These are phyloP conservation scores for Oryza meridionalis DNA, from an alignment of 176 grass and related monocot species.

Conservation along the genomic window DNA sequence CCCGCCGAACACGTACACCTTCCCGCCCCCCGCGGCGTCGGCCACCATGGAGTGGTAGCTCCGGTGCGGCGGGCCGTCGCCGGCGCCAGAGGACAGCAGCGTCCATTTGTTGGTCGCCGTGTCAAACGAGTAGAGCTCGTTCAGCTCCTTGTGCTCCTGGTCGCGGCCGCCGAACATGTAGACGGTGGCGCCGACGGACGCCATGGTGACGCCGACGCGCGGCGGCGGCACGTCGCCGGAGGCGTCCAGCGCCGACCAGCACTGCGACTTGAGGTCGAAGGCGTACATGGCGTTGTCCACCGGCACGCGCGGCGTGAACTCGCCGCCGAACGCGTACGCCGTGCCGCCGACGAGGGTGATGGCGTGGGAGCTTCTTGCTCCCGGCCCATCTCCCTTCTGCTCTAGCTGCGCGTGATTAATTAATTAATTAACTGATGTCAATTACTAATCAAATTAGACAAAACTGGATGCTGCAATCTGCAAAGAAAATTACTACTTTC, in stretches of 20 bases:
- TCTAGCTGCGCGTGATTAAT: conserved; percentile 42
- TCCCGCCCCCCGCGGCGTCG: conserved; percentile 34
- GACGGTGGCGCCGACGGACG: conserved; percentile 55
- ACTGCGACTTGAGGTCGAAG: conserved; percentile 61
- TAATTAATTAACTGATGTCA: too few species aligned
- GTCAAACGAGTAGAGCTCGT: conserved; percentile 83
- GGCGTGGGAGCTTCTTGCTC: conserved; percentile 84
- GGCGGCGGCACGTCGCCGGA: conserved; percentile 70
- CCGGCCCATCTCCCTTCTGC: conserved; percentile 67
- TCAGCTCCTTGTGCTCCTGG: conserved; percentile 75
- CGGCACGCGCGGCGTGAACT: conserved; percentile 81
- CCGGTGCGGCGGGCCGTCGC: conserved; percentile 58
- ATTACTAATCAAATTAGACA: too few species aligned
- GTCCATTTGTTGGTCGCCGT: conserved; percentile 54
- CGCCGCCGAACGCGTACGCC: conserved; percentile 84
- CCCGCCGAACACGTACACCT: conserved; percentile 76
- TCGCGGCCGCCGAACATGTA: conserved; percentile 79
- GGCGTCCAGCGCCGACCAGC: conserved; percentile 62
- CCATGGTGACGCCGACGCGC: conserved; percentile 84
- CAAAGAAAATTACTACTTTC: neutral
- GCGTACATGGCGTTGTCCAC: conserved; percentile 87
- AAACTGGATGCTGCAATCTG: too few species aligned
- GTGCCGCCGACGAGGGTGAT: conserved; percentile 64
- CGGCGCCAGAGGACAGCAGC: conserved; percentile 59
- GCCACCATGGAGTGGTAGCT: conserved; percentile 89